Evolutionary conservation across 495 filamentous ascomycete species (phyloP).

Genomic region (Thozetella sp.): DNA sequence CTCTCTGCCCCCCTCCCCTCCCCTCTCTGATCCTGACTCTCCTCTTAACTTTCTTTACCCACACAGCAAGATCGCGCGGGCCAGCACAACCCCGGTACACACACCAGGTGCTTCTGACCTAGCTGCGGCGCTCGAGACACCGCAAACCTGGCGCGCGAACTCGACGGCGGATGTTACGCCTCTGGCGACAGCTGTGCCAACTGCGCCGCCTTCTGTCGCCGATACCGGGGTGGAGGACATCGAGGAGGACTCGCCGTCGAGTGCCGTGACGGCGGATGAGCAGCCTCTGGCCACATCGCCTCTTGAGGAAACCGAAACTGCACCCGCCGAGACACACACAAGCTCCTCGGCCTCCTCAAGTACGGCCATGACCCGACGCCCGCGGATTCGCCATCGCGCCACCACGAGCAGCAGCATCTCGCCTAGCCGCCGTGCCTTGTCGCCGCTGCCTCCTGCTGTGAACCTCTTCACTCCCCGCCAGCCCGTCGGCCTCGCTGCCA

Average conservation of each 20-base stretch:
- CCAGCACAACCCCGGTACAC: slow-evolving; percentile 14
- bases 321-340: neutral
- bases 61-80: slow-evolving; percentile 26
- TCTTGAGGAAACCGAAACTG: neutral
- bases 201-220: neutral
- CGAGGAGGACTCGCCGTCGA: neutral
- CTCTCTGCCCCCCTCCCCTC: slow-evolving; percentile 49
- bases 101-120: slow-evolving; percentile 39
- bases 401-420: slow-evolving; percentile 36
- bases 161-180: neutral
- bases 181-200: neutral
- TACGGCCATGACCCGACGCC: slow-evolving; percentile 7
- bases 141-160: slow-evolving; percentile 7
- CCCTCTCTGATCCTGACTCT: slow-evolving; percentile 39
- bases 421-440: slow-evolving; percentile 63
- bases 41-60: slow-evolving; percentile 34
- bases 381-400: slow-evolving; percentile 22
- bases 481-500: slow-evolving; percentile 5
- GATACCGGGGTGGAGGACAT: too few species aligned
- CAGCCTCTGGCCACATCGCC: neutral
- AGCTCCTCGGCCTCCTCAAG: slow-evolving; percentile 3
- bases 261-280: neutral
- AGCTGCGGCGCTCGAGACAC: slow-evolving; percentile 39
- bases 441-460: slow-evolving; percentile 68
- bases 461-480: slow-evolving; percentile 61